Percentiles rank a stretch among this genome's conserved stretches.
These are phyloP conservation scores for Diaporthe capsici DNA, from an alignment of 2,329 filamentous ascomycete species.

Conservation along the genomic window DNA sequence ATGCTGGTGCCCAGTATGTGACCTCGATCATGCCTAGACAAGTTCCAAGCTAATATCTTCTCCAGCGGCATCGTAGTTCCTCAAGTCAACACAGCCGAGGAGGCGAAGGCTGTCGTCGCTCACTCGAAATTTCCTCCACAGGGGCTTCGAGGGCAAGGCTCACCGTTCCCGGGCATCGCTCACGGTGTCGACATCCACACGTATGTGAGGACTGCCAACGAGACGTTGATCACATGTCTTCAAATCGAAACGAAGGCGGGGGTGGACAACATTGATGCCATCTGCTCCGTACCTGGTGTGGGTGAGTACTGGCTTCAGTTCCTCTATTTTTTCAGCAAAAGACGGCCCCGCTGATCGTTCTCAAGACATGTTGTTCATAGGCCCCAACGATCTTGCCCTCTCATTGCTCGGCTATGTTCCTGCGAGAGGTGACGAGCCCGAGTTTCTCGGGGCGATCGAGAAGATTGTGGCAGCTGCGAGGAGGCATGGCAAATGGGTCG, in stretches of 20 bases:
- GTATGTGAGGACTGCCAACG: neutral
- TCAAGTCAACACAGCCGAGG: slow-evolving; percentile 13
- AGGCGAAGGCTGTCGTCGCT: neutral
- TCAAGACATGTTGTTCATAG: slow-evolving; percentile 1
- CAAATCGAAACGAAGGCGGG: neutral
- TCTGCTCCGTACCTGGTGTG: neutral
- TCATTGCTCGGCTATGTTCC: neutral
- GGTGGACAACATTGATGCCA: slow-evolving; percentile 1
- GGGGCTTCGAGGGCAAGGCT: neutral
- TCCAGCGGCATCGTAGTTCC: slow-evolving; percentile 4
- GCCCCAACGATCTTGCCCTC: slow-evolving; percentile 5
- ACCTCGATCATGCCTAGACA: neutral
- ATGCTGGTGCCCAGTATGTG: neutral
- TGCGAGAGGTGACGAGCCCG: neutral
- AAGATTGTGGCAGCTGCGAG: neutral
- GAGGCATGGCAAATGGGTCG: slow-evolving; percentile 4
- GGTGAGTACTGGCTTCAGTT: neutral
- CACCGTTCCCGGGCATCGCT: neutral
- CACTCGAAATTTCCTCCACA: neutral
- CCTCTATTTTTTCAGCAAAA: accelerated
- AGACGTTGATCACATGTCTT: neutral
- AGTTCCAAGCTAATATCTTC: neutral
- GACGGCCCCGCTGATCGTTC: neutral
- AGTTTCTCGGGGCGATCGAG: neutral
- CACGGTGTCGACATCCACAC: neutral